A percentile compares a stretch with the other conserved stretches of the same genome.
phyloP scores from a whole-genome alignment of 2,329 filamentous ascomycete species.

The Xylariaceae sp. region DNA sequence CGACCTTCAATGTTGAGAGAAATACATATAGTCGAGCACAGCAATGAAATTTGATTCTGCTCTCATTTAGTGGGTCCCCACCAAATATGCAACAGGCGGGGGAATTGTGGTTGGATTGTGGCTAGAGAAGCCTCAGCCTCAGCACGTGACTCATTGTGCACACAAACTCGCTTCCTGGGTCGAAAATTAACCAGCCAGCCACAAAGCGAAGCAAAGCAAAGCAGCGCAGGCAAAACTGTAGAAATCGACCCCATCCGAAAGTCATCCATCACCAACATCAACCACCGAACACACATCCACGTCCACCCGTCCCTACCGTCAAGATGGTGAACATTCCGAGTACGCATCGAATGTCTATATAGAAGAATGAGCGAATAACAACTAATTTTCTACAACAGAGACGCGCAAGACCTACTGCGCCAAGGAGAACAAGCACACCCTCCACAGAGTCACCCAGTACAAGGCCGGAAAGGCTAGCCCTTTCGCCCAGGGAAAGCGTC shows the following conservation, averaged over 20 bases:
- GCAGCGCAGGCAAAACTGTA: conserved; percentile 16
- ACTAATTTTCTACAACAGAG: no score
- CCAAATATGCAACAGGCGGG: neutral
- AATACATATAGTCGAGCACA: no score
- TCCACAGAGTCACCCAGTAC: conserved; percentile 33
- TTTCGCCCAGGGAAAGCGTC: conserved; percentile 26
- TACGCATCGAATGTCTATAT: conserved; percentile 29
- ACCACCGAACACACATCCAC: conserved; percentile 21
- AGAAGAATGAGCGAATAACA: no score
- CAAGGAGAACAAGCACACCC: conserved; percentile 34
- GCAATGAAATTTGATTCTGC: neutral
- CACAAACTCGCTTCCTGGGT: conserved; percentile 22
- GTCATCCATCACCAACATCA: conserved; percentile 27
- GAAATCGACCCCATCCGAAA: conserved; percentile 24
- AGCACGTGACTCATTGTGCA: conserved; percentile 21
- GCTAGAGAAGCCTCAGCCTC: conserved; percentile 15
- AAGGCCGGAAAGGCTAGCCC: conserved; percentile 32
- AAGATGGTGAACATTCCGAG: conserved; percentile 35
- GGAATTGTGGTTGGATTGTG: conserved; percentile 7
- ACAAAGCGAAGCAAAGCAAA: conserved; percentile 17
- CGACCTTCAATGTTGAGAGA: no score
- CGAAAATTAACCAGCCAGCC: conserved; percentile 23
- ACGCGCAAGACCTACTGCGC: conserved; percentile 20
- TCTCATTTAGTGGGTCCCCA: neutral
- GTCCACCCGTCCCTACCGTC: conserved; percentile 21